Evolutionary conservation across 495 filamentous ascomycete genomes (phyloP), one percentile per base, ranked within the genome.

Genomic region (Parathielavia appendiculata): DNA sequence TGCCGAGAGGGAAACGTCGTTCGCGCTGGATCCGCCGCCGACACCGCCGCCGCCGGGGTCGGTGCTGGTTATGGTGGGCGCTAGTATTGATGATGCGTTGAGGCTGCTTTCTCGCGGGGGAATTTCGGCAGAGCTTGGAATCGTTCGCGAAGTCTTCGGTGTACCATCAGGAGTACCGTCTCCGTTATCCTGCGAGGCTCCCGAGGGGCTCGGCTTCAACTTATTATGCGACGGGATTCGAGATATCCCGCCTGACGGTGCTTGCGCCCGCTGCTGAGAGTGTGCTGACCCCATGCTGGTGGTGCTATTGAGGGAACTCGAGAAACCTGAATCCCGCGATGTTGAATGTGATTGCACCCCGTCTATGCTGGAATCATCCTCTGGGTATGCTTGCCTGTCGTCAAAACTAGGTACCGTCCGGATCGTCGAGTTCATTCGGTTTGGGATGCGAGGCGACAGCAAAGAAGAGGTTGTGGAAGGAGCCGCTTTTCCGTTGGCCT

Each of bases 291-390:
- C 65, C 51, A 69, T 70, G 65, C 74, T 79, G 54, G 67, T 58
- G 58, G 69, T 76, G 66, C 77, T 79, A 47, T 71, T 73, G 23
- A 75, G 59, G 11, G 76, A 78, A 65, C 76, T 78, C 36, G 77
- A 76, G 38, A 78, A 74, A n/a, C 68, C 71, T 44, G 75, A 77
- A 58, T 75, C 71, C 41, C 72, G 66, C 32, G 72, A 68, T 40
- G 67, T 51, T 46, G 72, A 41, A 63, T 69, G 46, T n/a, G 75
- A 74, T 40, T 68, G 63, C 30, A 56, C 56, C 44, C 60, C 60
- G 51, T 70, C 71, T 26, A 54, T 62, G 55, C 65, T 65, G 9
- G 63, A 70, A 43, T 73, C 69, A 19, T 69, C 69, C 16, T 61
- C 67, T 5, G 69, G 66, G 26, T 41, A 39, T 8, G 63, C 30